Evolutionary conservation across 495 filamentous ascomycete genomes (phyloP), one percentile per base, ranked within the genome.

Genomic region (Aspergillus ellipticus): DNA sequence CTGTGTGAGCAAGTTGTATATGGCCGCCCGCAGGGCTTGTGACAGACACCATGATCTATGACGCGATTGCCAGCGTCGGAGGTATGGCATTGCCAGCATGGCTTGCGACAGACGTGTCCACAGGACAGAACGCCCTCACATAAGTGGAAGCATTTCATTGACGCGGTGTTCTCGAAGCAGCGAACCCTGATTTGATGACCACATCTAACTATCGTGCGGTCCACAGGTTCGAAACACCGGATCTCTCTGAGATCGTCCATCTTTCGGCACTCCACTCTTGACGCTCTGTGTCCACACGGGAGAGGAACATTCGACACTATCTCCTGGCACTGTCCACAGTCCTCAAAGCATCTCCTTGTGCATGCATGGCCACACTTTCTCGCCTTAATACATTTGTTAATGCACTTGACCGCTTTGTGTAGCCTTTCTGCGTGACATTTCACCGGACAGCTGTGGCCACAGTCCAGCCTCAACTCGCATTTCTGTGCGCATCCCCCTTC

Each of bases 401-500:
- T 33, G 42, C 51, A 54, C 19, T 31, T 54, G 16, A 54, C 51
- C 24, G 41, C 51, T 17, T 35, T 46, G 19, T 54, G 51, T 22
- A 33, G 31, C 13, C 10, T 46, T 3, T 42, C 16, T 7, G 51
- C 22, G 22, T 54, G 51, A 13, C 51, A 54, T 43, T 54, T 54
- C 19, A 54, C 16, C 31, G 28, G 6, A 24, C 51, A 54, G 11
- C 24, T 33, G 20, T 54, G 51, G 3, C 51, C 51, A 15, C 41
- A 54, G 2, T 26, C 31, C 16, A 54, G 41, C 85, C 49, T 63
- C 65, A 7, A 76, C 75, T 66, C 87, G 82, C 60, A 63, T 15
- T 51, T 57, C 64, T 63, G 83, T 84, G 15, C 68, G 64, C 88
- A 92, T 5, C 83, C 85, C 19, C 85, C 85, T 62, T 90, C 87